Conservation (phyloP, 345 rosid genomes). For the Atalantia buxifolia region DNA sequence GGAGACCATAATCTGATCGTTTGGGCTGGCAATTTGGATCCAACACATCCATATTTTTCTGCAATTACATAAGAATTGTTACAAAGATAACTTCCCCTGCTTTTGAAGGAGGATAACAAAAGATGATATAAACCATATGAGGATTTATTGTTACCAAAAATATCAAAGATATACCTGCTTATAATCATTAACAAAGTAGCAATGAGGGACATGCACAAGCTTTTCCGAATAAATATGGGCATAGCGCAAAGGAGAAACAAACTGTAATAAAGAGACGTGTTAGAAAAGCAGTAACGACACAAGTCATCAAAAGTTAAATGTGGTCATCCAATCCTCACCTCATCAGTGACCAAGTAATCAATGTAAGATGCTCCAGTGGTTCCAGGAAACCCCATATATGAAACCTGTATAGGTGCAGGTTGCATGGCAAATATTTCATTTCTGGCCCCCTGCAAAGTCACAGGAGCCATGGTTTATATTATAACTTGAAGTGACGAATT, state of each 20-base stretch:
- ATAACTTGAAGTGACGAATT: background rate
- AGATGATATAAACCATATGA: background rate
- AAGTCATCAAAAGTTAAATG: background rate
- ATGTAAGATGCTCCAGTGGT: constrained; percentile 96
- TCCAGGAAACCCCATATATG: constrained; percentile 99
- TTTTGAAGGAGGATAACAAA: background rate
- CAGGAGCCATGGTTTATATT: background rate
- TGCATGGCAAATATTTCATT: constrained; percentile 98
- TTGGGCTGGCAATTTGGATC: constrained; percentile 72
- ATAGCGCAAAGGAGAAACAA: constrained; percentile 76
- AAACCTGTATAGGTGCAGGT: constrained; percentile 97
- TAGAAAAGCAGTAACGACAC: constrained; percentile 10
- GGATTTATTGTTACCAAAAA: background rate
- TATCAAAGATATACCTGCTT: constrained; percentile 58
- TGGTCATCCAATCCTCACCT: constrained; percentile 41
- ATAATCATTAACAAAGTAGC: constrained; percentile 99
- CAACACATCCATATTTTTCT: constrained; percentile 92
- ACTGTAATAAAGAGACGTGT: constrained; percentile 40
- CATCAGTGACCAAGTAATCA: constrained; percentile 95
- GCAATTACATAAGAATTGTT: constrained; percentile 18
- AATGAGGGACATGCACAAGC: constrained; percentile 94
- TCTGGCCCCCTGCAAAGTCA: constrained; percentile 78
- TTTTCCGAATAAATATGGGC: constrained; percentile 92
- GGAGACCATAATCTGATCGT: constrained; percentile 88
- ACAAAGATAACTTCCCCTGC: background rate